Conservation (phyloP, 1,284 basidiomycete genomes). For the Cutaneotrichosporon sp. region DNA sequence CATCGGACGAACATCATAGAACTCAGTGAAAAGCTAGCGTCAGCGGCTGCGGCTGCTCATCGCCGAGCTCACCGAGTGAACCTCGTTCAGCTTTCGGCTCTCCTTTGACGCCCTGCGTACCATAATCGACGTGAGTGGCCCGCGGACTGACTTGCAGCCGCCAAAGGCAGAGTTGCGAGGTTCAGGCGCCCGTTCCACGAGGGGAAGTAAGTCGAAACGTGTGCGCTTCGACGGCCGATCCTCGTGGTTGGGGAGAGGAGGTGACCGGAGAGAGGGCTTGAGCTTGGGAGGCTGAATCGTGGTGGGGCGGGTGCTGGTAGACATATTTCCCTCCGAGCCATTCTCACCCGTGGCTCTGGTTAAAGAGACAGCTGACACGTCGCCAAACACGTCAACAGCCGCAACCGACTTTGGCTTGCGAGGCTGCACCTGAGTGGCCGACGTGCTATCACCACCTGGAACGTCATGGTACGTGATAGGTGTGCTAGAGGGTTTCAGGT, state of each 20-base stretch:
- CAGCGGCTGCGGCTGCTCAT: background rate
- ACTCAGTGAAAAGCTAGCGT: conserved; percentile 35
- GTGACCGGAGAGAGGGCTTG: background rate
- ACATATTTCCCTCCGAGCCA: background rate
- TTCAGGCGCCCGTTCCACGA: background rate
- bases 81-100: background rate
- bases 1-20: background rate
- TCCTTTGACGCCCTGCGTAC: background rate
- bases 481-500: background rate
- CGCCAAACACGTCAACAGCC: background rate
- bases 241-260: background rate
- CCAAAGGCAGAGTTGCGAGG: background rate
- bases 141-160: background rate
- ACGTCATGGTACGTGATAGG: too few species aligned
- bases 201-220: conserved; percentile 11
- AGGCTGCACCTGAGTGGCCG: background rate
- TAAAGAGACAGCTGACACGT: background rate
- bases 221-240: conserved; percentile 36
- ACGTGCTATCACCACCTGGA: background rate
- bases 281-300: background rate
- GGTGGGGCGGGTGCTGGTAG: background rate
- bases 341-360: background rate
- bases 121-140: background rate
- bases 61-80: conserved; percentile 28
- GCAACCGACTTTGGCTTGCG: background rate